Conservation (phyloP, 2,329 filamentous ascomycete species). For the Fusarium praegraminearum region DNA sequence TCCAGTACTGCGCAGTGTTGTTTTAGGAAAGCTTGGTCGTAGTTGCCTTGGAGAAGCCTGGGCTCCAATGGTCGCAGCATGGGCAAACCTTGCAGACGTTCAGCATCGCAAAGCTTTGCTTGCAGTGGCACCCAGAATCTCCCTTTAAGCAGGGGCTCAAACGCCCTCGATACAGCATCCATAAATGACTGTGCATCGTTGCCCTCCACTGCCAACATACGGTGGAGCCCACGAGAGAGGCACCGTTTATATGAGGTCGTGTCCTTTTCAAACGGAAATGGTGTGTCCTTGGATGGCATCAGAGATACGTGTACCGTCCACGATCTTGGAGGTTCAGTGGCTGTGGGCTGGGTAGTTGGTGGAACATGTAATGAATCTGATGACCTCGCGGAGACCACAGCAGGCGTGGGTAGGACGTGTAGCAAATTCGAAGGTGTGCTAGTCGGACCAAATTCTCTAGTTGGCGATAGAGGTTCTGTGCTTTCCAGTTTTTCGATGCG, state of each 20-base stretch:
- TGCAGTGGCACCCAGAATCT: conserved; percentile 69
- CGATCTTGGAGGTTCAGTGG: conserved; percentile 48
- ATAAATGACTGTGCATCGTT: conserved; percentile 63
- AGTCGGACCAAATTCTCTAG: conserved; percentile 34
- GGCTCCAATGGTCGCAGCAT: conserved; percentile 68
- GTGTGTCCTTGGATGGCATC: conserved; percentile 64
- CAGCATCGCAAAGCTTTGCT: conserved; percentile 68
- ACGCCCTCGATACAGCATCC: conserved; percentile 62
- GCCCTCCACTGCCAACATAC: conserved; percentile 66
- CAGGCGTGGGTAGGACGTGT: conserved; percentile 35
- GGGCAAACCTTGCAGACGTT: conserved; percentile 65
- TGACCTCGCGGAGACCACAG: conserved; percentile 12
- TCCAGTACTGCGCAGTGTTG: conserved; percentile 68
- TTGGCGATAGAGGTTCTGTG: conserved; percentile 41
- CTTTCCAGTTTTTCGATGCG: conserved; percentile 62
- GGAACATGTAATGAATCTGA: conserved; percentile 8
- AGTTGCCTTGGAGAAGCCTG: conserved; percentile 56
- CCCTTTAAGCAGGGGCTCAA: conserved; percentile 62
- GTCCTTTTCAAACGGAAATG: conserved; percentile 72
- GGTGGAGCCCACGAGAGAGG: conserved; percentile 69
- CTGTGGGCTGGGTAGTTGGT: conserved; percentile 15
- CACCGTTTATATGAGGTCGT: conserved; percentile 71
- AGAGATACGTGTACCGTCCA: conserved; percentile 73
- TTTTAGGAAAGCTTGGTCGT: conserved; percentile 64
- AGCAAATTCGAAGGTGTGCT: conserved; percentile 20